phyloP scores from a whole-genome alignment of 495 filamentous ascomycete genomes.

The Aspergillus egyptiacus region DNA sequence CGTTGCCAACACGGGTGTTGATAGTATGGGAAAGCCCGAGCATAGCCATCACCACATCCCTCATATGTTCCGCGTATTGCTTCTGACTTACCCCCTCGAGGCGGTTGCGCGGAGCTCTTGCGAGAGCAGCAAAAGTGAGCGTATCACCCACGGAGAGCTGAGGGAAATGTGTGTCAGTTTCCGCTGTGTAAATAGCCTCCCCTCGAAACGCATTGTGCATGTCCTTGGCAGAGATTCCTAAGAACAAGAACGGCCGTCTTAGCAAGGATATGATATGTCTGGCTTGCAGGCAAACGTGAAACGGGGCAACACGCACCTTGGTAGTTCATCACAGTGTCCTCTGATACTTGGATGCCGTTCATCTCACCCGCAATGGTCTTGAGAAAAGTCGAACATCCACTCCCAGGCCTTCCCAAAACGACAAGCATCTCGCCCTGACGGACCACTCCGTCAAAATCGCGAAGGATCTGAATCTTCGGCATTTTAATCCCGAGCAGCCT shows the following conservation, averaged over 20 bases:
- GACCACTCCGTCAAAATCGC: conserved; percentile 34
- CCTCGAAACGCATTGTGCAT: conserved; percentile 57
- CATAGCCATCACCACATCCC: conserved; percentile 53
- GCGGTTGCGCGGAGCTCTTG: background rate
- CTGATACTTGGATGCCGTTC: conserved; percentile 31
- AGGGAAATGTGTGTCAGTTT: conserved; percentile 43
- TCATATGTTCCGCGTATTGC: conserved; percentile 35
- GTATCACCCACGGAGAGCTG: conserved; percentile 3
- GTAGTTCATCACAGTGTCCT: conserved; percentile 39
- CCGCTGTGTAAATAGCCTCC: conserved; percentile 52
- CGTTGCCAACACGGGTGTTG: conserved; percentile 38
- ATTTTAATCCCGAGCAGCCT: conserved; percentile 14
- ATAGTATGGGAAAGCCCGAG: conserved; percentile 52
- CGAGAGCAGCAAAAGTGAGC: background rate
- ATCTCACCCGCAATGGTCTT: conserved; percentile 33
- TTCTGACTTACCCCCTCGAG: background rate
- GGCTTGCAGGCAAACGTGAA: background rate
- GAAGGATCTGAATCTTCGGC: conserved; percentile 31
- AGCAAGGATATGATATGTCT: conserved; percentile 34
- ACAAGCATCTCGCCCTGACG: conserved; percentile 32
- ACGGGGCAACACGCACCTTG: conserved; percentile 32
- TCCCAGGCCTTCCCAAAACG: conserved; percentile 35
- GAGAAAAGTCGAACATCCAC: conserved; percentile 37
- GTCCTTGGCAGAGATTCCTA: conserved; percentile 56
- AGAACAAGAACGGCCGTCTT: conserved; percentile 31